Evolutionary conservation across 768 basidiomycete genomes (phyloP).

Genomic region (Agrocybe chaxingu): DNA sequence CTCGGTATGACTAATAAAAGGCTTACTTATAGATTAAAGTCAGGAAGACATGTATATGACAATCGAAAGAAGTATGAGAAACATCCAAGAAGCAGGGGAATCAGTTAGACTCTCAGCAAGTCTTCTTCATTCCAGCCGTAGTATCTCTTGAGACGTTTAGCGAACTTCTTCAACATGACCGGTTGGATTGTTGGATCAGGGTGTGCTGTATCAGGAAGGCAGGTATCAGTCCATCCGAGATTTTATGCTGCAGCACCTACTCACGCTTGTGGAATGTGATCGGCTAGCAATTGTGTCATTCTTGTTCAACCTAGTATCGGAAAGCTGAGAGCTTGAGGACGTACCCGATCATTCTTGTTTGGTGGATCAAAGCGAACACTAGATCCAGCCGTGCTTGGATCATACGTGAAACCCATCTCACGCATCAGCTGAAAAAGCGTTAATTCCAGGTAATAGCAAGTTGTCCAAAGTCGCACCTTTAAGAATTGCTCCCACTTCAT

Average conservation of each 20-base stretch:
- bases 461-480: conserved; percentile 40
- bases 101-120: conserved; percentile 22
- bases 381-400: conserved; percentile 75
- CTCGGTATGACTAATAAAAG: neutral
- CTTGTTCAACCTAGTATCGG: neutral
- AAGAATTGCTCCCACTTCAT: conserved; percentile 84
- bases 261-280: conserved; percentile 79
- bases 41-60: neutral
- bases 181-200: conserved; percentile 65
- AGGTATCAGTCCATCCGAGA: conserved; percentile 2
- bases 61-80: neutral
- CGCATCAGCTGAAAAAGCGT: conserved; percentile 55
- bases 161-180: conserved; percentile 45
- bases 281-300: conserved; percentile 37
- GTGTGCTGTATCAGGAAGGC: conserved; percentile 47
- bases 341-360: conserved; percentile 37
- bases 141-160: conserved; percentile 53
- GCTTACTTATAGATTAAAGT: neutral
- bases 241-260: conserved; percentile 10
- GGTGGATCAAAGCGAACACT: conserved; percentile 83
- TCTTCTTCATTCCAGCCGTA: conserved; percentile 68
- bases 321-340: conserved; percentile 7
- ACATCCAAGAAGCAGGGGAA: too few species aligned
- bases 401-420: conserved; percentile 74
- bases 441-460: neutral